These are phyloP conservation scores for Dacryopinax primogenitus DNA, from an alignment of 768 basidiomycete species.

Conservation along the genomic window DNA sequence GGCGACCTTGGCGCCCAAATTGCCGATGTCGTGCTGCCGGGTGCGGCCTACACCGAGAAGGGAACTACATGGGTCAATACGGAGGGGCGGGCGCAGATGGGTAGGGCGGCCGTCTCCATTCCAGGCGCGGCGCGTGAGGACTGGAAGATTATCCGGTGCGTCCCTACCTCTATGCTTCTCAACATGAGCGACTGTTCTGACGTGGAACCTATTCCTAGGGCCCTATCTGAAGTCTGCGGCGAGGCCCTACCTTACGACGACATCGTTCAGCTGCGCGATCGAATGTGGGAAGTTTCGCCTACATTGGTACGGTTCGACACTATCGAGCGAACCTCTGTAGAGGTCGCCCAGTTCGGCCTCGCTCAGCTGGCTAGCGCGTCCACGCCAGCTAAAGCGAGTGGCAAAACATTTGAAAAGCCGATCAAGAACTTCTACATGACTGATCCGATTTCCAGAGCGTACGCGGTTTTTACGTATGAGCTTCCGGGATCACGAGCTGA, in stretches of 20 bases:
- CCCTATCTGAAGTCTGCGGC: slow-evolving; percentile 78
- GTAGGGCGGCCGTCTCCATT: slow-evolving; percentile 79
- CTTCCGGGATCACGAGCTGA: slow-evolving; percentile 8
- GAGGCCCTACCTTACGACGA: slow-evolving; percentile 80
- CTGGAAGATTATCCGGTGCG: slow-evolving; percentile 89
- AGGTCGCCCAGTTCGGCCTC: slow-evolving; percentile 59
- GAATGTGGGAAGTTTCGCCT: slow-evolving; percentile 95
- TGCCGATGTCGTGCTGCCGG: slow-evolving; percentile 93
- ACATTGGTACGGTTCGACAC: slow-evolving; percentile 74
- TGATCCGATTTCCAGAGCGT: slow-evolving; percentile 88
- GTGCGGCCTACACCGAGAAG: slow-evolving; percentile 87
- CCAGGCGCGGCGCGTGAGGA: slow-evolving; percentile 95
- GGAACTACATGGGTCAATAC: slow-evolving; percentile 90
- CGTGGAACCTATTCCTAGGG: slow-evolving; percentile 34
- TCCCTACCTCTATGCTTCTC: slow-evolving; percentile 2
- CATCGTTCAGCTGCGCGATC: slow-evolving; percentile 65
- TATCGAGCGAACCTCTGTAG: slow-evolving; percentile 60
- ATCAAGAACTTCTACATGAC: slow-evolving; percentile 93
- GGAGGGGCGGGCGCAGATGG: slow-evolving; percentile 83
- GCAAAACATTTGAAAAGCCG: slow-evolving; percentile 57
- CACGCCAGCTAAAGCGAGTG: slow-evolving; percentile 42
- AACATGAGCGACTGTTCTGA: neutral
- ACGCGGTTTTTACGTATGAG: slow-evolving; percentile 30
- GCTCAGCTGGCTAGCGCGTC: slow-evolving; percentile 42
- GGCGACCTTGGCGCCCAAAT: slow-evolving; percentile 93